Conservation (phyloP, 257 asterid species). For the Cynanchum wilfordii region DNA sequence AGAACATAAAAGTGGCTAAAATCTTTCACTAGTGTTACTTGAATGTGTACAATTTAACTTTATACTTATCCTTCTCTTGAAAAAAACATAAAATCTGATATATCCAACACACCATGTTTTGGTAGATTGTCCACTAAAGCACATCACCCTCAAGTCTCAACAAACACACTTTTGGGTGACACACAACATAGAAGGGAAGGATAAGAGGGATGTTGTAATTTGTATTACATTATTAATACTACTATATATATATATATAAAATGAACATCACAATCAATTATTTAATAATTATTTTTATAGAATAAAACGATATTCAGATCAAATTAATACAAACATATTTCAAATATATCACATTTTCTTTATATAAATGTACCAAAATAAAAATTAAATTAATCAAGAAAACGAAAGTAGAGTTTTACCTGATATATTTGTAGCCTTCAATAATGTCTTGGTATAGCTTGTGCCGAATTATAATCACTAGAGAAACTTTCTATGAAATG, state of each 20-base stretch:
- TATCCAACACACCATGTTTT: slow-evolving; percentile 8
- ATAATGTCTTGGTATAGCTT: background rate
- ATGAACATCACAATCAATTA: too few species aligned
- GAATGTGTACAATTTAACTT: background rate
- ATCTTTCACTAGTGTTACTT: background rate
- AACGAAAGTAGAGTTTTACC: background rate
- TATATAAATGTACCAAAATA: too few species aligned
- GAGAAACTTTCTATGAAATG: background rate
- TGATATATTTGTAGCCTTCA: background rate
- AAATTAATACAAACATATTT: too few species aligned
- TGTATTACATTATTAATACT: too few species aligned
- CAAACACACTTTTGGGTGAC: slow-evolving; percentile 25
- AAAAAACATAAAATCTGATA: background rate
- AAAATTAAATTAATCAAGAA: too few species aligned
- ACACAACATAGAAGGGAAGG: background rate
- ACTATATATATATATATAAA: too few species aligned
- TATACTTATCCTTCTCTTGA: background rate
- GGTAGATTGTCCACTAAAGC: slow-evolving; percentile 32
- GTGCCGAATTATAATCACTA: background rate
- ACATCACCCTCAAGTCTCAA: slow-evolving; percentile 14
- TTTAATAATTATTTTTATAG: too few species aligned
- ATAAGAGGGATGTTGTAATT: background rate
- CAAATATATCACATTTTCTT: too few species aligned
- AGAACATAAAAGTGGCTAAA: slow-evolving; percentile 14
- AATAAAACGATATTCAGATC: too few species aligned